These are phyloP conservation scores for Podosphaera aphanis DNA, from an alignment of 2,329 filamentous ascomycete genomes.

Conservation along the genomic window DNA sequence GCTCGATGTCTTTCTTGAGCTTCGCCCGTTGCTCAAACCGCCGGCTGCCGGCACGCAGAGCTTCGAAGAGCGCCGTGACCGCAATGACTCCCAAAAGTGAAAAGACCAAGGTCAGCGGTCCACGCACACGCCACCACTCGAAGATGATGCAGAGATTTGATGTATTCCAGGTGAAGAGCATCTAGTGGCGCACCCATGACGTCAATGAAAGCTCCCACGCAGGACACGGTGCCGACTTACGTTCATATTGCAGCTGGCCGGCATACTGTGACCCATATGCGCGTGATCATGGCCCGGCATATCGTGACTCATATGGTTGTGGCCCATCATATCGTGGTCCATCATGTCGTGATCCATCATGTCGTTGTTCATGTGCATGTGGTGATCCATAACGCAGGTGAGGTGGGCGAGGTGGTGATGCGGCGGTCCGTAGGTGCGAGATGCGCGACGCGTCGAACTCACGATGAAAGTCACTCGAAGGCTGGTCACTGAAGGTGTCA, in stretches of 20 bases:
- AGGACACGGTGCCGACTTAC: neutral
- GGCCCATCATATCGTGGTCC: neutral
- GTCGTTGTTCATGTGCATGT: neutral
- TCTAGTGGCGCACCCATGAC: constrained; percentile 26
- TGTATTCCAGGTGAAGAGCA: constrained; percentile 96
- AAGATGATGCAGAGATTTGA: constrained; percentile 92
- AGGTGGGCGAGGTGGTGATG: no score
- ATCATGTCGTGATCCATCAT: neutral
- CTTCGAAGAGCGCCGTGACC: constrained; percentile 82
- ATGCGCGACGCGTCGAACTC: neutral
- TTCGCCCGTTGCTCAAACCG: constrained; percentile 40
- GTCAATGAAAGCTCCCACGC: no score
- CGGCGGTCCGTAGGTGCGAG: neutral
- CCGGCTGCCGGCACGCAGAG: constrained; percentile 51
- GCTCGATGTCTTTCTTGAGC: constrained; percentile 9
- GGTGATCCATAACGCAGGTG: neutral
- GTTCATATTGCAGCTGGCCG: constrained; percentile 1
- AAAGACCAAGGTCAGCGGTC: constrained; percentile 48
- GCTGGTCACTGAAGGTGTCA: neutral
- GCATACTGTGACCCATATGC: neutral
- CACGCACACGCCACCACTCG: constrained; percentile 65
- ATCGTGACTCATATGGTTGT: neutral
- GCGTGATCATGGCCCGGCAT: neutral
- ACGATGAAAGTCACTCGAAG: neutral
- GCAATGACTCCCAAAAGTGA: constrained; percentile 65